phyloP scores from a whole-genome alignment of 768 basidiomycete species.

The Lactarius trivialis region DNA sequence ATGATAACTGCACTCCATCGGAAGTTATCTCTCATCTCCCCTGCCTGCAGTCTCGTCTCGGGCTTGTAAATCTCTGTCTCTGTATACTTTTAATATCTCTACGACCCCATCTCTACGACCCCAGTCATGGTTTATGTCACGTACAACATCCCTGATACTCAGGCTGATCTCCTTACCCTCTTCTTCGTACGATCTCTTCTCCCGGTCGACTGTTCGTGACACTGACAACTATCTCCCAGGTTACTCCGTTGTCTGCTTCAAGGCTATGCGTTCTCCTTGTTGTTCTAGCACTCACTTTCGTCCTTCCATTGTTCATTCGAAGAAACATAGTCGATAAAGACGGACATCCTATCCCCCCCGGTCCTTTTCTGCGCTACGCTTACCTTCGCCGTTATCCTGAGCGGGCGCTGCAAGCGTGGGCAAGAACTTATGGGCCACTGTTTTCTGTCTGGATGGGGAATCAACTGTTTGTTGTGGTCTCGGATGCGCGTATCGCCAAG shows the following conservation, averaged over 20 bases:
- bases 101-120: not conserved
- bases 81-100: slow-evolving; percentile 4
- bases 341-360: slow-evolving; percentile 26
- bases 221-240: slow-evolving; percentile 2
- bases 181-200: not conserved
- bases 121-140: slow-evolving; percentile 6
- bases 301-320: slow-evolving; percentile 23
- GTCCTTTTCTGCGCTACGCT: slow-evolving; percentile 29
- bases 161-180: not conserved
- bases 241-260: not conserved
- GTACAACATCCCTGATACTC: not conserved
- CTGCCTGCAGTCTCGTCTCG: not conserved
- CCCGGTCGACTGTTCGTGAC: not conserved
- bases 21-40: not conserved
- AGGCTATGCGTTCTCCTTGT: not conserved
- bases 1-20: not conserved
- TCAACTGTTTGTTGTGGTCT: slow-evolving; percentile 42
- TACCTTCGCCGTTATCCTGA: slow-evolving; percentile 40
- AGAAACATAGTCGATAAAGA: slow-evolving; percentile 24
- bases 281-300: not conserved
- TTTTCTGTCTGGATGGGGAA: slow-evolving; percentile 44
- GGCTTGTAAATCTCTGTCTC: slow-evolving; percentile 2
- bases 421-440: slow-evolving; percentile 38
- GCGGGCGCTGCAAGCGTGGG: slow-evolving; percentile 37
- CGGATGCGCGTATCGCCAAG: slow-evolving; percentile 38